Conservation (phyloP, 306 rosid species). For the Quercus parvula region DNA sequence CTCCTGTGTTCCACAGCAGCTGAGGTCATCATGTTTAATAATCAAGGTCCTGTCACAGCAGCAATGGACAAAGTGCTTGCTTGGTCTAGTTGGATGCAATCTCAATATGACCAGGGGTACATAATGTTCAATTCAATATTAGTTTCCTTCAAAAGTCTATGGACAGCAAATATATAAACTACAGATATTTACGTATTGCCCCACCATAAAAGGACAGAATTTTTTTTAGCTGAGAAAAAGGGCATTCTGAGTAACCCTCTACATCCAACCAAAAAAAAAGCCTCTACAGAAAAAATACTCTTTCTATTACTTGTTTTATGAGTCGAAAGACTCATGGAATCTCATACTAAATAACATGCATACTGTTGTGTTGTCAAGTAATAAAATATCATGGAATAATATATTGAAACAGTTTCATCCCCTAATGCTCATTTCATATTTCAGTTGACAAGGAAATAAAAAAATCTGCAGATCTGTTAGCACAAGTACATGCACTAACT, state of each 20-base stretch:
- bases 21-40: not conserved
- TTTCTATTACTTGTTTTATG: not conserved
- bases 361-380: not conserved
- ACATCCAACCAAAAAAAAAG: not conserved
- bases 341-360: not conserved
- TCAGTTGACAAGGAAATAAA: not conserved
- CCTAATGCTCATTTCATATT: not conserved
- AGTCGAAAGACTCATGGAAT: not conserved
- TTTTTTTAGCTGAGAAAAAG: not conserved
- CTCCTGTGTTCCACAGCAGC: not conserved
- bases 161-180: not conserved
- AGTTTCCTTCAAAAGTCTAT: not conserved
- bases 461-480: not conserved
- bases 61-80: not conserved
- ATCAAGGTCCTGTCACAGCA: not conserved
- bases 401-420: not conserved
- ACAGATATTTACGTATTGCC: not conserved
- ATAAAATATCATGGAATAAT: not conserved
- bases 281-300: not conserved
- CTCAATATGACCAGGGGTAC: not conserved
- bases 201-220: not conserved
- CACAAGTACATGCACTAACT: conserved; percentile 15
- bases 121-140: not conserved
- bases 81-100: not conserved
- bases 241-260: not conserved